A percentile compares a stretch with the other conserved stretches of the same genome.
Evolutionary conservation across 768 basidiomycete genomes (phyloP).

Genomic region (Melanogaster broomeanus): DNA sequence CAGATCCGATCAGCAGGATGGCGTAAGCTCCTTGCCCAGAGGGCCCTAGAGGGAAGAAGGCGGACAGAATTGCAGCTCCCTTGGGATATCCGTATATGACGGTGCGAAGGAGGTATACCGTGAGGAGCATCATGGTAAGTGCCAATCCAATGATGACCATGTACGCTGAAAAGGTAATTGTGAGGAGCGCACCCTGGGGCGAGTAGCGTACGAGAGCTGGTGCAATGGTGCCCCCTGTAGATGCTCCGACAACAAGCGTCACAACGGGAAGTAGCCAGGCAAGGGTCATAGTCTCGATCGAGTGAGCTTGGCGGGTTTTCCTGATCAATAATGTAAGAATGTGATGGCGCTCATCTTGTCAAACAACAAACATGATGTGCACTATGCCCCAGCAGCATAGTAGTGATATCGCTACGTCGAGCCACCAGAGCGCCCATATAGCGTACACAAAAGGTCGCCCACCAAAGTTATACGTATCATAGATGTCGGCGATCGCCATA

Average conservation of each 20-base stretch:
- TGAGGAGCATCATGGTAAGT: slow-evolving; percentile 66
- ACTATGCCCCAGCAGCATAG: slow-evolving; percentile 62
- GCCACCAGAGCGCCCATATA: slow-evolving; percentile 72
- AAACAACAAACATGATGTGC: slow-evolving; percentile 60
- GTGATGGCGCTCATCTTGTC: slow-evolving; percentile 17
- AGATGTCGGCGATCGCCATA: slow-evolving; percentile 46
- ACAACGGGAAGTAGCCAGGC: slow-evolving; percentile 79
- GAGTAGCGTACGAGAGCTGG: slow-evolving; percentile 48
- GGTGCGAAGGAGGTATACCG: slow-evolving; percentile 61
- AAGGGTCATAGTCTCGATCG: slow-evolving; percentile 55
- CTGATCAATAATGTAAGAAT: slow-evolving; percentile 32
- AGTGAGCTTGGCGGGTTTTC: slow-evolving; percentile 59
- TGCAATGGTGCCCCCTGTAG: slow-evolving; percentile 64
- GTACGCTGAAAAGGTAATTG: slow-evolving; percentile 53
- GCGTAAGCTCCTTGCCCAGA: slow-evolving; percentile 67
- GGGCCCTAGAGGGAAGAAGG: slow-evolving; percentile 77
- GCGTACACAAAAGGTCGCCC: slow-evolving; percentile 53
- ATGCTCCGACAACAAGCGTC: slow-evolving; percentile 68
- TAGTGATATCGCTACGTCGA: slow-evolving; percentile 56
- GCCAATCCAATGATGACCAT: slow-evolving; percentile 57
- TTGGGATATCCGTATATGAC: slow-evolving; percentile 56
- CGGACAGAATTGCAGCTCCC: slow-evolving; percentile 50
- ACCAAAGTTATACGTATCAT: slow-evolving; percentile 47
- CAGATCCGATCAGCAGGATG: slow-evolving; percentile 55
- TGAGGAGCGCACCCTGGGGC: slow-evolving; percentile 51